phyloP scores from a whole-genome alignment of 108 stramenopile genomes.

The Cyclostephanos tholiformis region DNA sequence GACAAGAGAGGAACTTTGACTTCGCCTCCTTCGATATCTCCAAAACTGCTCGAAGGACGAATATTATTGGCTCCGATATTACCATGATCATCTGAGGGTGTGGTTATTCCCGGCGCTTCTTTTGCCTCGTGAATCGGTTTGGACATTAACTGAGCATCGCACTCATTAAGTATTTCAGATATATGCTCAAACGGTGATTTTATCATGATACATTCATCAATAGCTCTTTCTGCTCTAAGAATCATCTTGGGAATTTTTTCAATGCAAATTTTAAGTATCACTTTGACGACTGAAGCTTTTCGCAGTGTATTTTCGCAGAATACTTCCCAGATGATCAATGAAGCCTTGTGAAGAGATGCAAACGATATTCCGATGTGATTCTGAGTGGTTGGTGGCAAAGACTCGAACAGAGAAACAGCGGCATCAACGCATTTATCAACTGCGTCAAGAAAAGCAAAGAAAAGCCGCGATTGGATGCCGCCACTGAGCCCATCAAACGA shows the following conservation, averaged over 20 bases:
- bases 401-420: slow-evolving; percentile 11
- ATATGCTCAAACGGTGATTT: slow-evolving; percentile 1
- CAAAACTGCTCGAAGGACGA: not conserved
- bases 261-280: slow-evolving; percentile 25
- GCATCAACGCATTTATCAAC: slow-evolving; percentile 34
- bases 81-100: not conserved
- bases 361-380: slow-evolving; percentile 8
- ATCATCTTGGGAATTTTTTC: slow-evolving; percentile 32
- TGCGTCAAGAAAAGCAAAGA: slow-evolving; percentile 25
- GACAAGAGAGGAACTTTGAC: not conserved
- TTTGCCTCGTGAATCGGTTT: not conserved
- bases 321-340: slow-evolving; percentile 23
- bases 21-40: not conserved
- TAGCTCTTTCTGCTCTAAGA: slow-evolving; percentile 18
- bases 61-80: not conserved
- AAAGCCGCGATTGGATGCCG: slow-evolving; percentile 20
- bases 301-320: slow-evolving; percentile 30
- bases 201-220: slow-evolving; percentile 12
- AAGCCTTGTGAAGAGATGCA: slow-evolving; percentile 15
- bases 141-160: slow-evolving; percentile 9
- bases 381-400: slow-evolving; percentile 13
- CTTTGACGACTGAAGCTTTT: slow-evolving; percentile 26
- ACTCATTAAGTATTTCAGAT: slow-evolving; percentile 17
- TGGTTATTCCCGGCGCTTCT: not conserved
- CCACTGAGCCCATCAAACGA: slow-evolving; percentile 38